Evolutionary conservation across 495 filamentous ascomycete genomes (phyloP).

Genomic region (Xylaria flabelliformis): DNA sequence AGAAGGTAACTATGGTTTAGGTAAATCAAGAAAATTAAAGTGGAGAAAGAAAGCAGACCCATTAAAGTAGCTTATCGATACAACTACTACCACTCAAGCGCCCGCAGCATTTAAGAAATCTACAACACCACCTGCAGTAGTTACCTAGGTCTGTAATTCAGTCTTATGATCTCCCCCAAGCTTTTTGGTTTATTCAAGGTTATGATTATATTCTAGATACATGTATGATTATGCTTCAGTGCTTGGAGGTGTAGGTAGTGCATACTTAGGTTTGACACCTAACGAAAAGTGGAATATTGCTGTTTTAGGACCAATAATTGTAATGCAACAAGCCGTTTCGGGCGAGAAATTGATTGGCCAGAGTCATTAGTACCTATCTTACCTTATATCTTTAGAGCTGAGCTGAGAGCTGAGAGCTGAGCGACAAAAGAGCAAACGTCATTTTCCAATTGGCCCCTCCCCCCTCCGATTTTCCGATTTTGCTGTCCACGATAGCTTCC

Average conservation of each 20-base stretch:
- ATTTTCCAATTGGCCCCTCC: neutral
- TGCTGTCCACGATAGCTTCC: neutral
- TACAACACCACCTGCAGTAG: too few relatives aligned
- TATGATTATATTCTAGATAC: too few relatives aligned
- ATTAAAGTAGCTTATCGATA: slow-evolving; percentile 21
- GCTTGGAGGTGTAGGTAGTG: too few relatives aligned
- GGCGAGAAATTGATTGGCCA: neutral
- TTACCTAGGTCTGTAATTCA: too few relatives aligned
- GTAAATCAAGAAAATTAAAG: slow-evolving; percentile 5
- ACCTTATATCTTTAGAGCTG: neutral
- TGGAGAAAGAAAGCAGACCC: slow-evolving; percentile 8
- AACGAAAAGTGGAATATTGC: neutral
- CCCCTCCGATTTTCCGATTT: neutral
- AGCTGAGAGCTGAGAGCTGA: slow-evolving; percentile 11
- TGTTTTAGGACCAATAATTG: slow-evolving; percentile 13
- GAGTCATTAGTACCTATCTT: neutral
- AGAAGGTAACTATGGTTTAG: too few relatives aligned
- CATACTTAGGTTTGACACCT: too few relatives aligned
- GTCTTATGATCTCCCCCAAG: too few relatives aligned
- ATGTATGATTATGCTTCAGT: neutral
- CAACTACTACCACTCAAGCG: neutral
- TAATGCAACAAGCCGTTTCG: neutral
- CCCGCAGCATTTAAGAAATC: neutral
- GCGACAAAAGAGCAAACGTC: neutral
- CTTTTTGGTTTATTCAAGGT: too few relatives aligned